Evolutionary conservation across 2,329 filamentous ascomycete genomes (phyloP), one percentile per base, ranked within the genome.

Genomic region (Fusarium vanettenii): DNA sequence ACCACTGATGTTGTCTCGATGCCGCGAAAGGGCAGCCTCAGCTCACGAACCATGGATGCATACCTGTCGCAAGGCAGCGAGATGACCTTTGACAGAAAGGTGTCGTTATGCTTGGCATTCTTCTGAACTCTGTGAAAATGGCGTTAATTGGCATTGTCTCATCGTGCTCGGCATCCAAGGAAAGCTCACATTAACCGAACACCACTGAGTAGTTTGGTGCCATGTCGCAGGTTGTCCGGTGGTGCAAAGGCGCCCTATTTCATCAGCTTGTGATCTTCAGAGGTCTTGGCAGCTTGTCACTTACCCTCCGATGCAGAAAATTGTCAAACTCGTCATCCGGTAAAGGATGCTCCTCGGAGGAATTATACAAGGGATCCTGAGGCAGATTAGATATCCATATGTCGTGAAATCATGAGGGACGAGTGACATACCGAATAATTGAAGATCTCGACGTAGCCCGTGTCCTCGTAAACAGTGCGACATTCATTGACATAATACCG

Each of bases 1-100:
- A 92, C 90, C 13, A 89, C 86, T 66, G 87, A 87, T 22, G 86
- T 88, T 20, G 88, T 87, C 80, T 92, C 90, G 71, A 92, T 89
- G 37, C 85, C 88, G 10, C 89, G 85, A 76, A 86, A 87, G 2
- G 90, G 90, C 50, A 92, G 83, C 69, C 82, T 85, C 80, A 91
- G 78, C 18, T 81, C 82, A 71, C 85, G 84, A 22, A 91, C 86
- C 90, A 92, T 92, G 57, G 82, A 82, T 73, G 85, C 85, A 73
- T 92, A 92, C 35, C 82, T 78, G 6, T 83, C 77, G n/a, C 84
- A 85, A 1, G 84, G 81, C 33, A 92, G 79, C 22, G 89, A 90
- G 67, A 92, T 86, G 71, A 88, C 83, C 70, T 86, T 84, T 18
- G 89, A 86, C 25, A 85, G 82, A 73, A 92, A 92, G 0, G 90